A percentile compares a stretch with the other conserved stretches of the same genome.
These are phyloP conservation scores for Pseudoscleropodium purum DNA, from an alignment of 225 moss, liverwort and hornwort genomes.

Conservation along the genomic window DNA sequence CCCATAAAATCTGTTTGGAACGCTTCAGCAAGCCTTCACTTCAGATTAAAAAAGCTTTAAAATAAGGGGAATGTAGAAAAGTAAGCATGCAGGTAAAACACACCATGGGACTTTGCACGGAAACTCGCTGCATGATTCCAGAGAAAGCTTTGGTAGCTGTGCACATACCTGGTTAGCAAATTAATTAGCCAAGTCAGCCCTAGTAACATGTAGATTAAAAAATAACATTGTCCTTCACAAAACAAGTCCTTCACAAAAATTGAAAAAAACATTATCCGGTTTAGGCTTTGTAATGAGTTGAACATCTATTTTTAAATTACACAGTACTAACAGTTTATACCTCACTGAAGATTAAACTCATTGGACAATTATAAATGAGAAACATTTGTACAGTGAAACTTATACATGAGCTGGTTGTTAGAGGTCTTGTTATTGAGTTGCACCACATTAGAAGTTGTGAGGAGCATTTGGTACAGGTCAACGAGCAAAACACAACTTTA, in stretches of 20 bases:
- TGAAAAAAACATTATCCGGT: background rate
- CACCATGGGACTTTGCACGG: slow-evolving; percentile 64
- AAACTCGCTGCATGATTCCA: slow-evolving; percentile 96
- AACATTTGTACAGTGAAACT: background rate
- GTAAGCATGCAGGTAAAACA: background rate
- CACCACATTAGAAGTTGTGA: background rate
- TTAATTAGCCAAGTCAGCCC: background rate
- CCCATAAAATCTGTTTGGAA: background rate
- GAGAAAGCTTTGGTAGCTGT: slow-evolving; percentile 97
- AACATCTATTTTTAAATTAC: background rate
- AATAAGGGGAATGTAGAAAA: background rate
- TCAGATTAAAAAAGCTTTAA: background rate
- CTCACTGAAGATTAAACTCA: background rate
- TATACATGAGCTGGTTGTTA: background rate
- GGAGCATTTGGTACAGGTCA: background rate
- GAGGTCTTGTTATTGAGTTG: background rate
- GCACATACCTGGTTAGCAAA: slow-evolving; percentile 74
- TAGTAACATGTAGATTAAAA: background rate
- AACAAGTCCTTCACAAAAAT: background rate
- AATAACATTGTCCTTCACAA: background rate
- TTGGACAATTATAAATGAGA: background rate
- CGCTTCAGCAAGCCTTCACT: background rate
- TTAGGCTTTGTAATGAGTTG: background rate
- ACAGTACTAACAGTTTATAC: background rate
- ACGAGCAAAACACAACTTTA: background rate